Conservation (phyloP, 352 stramenopile genomes). For the Discostella stelligera region DNA sequence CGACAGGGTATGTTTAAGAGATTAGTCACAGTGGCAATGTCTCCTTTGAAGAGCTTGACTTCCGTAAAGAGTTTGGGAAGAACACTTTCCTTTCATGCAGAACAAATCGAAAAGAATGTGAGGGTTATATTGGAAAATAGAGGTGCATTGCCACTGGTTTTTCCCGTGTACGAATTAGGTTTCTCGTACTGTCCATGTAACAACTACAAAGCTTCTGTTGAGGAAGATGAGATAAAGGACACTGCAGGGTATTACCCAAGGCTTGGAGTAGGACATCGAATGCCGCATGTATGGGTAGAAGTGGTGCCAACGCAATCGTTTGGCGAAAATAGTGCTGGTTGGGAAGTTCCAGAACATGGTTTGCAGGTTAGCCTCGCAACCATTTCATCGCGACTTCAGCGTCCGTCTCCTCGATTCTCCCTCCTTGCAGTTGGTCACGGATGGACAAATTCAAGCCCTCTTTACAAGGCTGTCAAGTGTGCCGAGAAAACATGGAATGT, state of each 20-base stretch:
- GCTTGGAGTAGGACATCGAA: constrained; percentile 53
- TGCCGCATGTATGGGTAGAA: constrained; percentile 63
- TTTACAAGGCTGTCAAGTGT: constrained; percentile 2
- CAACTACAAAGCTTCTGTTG: neutral
- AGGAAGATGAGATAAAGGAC: constrained; percentile 33
- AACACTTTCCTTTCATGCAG: constrained; percentile 33
- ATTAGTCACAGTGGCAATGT: constrained; percentile 60
- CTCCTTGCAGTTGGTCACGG: constrained; percentile 16
- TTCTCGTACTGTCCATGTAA: constrained; percentile 59
- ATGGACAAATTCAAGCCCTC: neutral
- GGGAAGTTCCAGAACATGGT: constrained; percentile 27
- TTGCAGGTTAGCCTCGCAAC: constrained; percentile 35
- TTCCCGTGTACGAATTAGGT: constrained; percentile 75
- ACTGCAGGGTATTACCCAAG: constrained; percentile 41
- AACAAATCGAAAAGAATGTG: constrained; percentile 64
- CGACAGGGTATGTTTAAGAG: constrained; percentile 60
- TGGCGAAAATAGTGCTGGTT: constrained; percentile 5
- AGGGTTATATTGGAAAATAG: constrained; percentile 57
- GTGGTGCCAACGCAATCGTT: constrained; percentile 13
- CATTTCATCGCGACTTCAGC: constrained; percentile 43
- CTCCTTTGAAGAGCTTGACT: constrained; percentile 57
- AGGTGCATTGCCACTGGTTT: constrained; percentile 74
- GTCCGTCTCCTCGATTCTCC: constrained; percentile 30
- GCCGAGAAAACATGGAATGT: constrained; percentile 19
- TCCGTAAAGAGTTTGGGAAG: neutral